Base-by-base conservation (phyloP, 768 basidiomycete genomes). In the Asterophora parasitica region DNA sequence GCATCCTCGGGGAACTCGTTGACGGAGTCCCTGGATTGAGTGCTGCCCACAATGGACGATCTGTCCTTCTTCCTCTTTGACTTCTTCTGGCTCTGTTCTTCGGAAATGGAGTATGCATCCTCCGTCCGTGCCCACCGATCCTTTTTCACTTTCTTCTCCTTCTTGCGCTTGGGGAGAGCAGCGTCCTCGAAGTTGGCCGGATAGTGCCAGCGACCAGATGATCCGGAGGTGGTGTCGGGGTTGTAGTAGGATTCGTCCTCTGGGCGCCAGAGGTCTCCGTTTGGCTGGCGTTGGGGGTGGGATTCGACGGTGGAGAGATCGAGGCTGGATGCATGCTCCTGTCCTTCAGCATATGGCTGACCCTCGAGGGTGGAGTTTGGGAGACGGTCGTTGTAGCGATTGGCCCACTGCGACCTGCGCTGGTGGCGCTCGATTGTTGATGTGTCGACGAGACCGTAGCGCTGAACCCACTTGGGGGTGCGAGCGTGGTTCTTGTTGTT, bases 391-490 rank as follows among this genome's bases (percentile, higher is more conserved):
- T 88, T 83, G 69, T 90, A 96, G 46, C 88, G 83, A 46, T 67
- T 71, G 9, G 90, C 86, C 94, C 94, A 97, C 55, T 90, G 86
- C 37, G 84, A 89, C 62, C 85, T 87, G 51, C 75, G 78, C 60
- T 85, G 78, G 46, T 86, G 83, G 60, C 92, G 86, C 56, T 79
- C 75, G 61, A 88, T 83, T 56, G 85, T 82, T 30, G 82, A 73
- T 17, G 80, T 83, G 63, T 92, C 82, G 53, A 97, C 82, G 37
- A 97, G 86, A 32, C 94, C 94, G 64, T 91, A 91, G 53, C 85
- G 79, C 66, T 88, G 75, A 0, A 85, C 86, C 94, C 94, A 97
- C 67, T 96, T 94, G 15, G 94, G 94, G n/a, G 94, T 96, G 36
- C 94, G 83, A 11, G 77, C 74, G 62, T 88, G 79, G 58, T 82